Percentiles rank a stretch among this genome's conserved stretches.
phyloP scores from a whole-genome alignment of 1,284 basidiomycete genomes.

The Boletus sp. region DNA sequence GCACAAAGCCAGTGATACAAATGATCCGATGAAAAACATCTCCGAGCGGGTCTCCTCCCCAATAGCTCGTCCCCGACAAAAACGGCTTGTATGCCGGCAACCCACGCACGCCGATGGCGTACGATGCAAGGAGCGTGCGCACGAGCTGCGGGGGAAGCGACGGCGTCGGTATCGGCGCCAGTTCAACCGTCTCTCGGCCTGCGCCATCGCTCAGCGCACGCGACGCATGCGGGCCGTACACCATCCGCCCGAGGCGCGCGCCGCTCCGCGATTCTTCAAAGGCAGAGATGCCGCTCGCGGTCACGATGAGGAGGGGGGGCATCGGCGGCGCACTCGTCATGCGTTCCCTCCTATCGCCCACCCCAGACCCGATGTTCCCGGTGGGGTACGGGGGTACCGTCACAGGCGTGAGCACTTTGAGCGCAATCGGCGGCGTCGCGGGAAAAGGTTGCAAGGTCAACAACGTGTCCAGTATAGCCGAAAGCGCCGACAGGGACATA shows the following conservation, averaged over 20 bases:
- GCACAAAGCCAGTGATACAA: constrained; percentile 37
- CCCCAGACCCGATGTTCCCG: constrained; percentile 10
- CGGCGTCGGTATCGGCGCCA: constrained; percentile 14
- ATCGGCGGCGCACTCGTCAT: constrained; percentile 24
- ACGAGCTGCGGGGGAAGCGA: constrained; percentile 31
- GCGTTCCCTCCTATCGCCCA: constrained; percentile 8
- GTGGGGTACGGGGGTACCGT: constrained; percentile 8
- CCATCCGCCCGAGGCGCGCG: constrained; percentile 11
- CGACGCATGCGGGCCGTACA: constrained; percentile 22
- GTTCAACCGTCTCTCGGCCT: background rate
- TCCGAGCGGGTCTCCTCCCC: constrained; percentile 25
- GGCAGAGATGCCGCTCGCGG: constrained; percentile 16
- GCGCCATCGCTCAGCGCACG: background rate
- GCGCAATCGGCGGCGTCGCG: constrained; percentile 10
- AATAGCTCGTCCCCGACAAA: constrained; percentile 18
- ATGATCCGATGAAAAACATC: constrained; percentile 38
- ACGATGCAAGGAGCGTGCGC: constrained; percentile 25
- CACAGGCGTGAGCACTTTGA: constrained; percentile 17
- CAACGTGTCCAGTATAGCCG: constrained; percentile 32
- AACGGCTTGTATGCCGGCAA: constrained; percentile 24
- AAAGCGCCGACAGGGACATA: constrained; percentile 8
- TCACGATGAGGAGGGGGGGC: constrained; percentile 24
- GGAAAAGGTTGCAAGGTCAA: constrained; percentile 33
- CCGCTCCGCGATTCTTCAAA: constrained; percentile 13
- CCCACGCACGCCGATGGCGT: constrained; percentile 16